A percentile compares a stretch with the other conserved stretches of the same genome.
phyloP scores from a whole-genome alignment of 495 filamentous ascomycete genomes.

The Penicillium alfredii region DNA sequence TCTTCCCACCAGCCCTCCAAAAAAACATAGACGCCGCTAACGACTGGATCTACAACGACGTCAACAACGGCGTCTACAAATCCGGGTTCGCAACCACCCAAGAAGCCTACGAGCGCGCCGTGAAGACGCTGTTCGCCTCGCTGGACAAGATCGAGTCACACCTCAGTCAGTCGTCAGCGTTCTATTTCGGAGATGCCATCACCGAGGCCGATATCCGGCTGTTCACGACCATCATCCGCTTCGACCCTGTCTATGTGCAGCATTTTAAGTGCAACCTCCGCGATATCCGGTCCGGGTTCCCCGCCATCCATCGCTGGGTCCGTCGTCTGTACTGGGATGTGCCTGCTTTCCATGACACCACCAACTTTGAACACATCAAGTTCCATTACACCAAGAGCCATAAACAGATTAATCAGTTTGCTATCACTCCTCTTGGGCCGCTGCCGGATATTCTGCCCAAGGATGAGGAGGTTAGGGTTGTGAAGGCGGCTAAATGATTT shows the following conservation, averaged over 20 bases:
- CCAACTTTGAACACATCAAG: slow-evolving; percentile 66
- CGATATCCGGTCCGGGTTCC: slow-evolving; percentile 75
- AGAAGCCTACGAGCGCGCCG: slow-evolving; percentile 67
- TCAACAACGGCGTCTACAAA: slow-evolving; percentile 89
- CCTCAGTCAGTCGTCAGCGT: slow-evolving; percentile 57
- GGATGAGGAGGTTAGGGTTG: slow-evolving; percentile 56
- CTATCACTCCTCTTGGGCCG: slow-evolving; percentile 62
- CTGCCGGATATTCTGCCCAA: slow-evolving; percentile 54
- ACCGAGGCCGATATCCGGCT: slow-evolving; percentile 82
- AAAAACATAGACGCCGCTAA: slow-evolving; percentile 67
- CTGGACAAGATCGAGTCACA: slow-evolving; percentile 67
- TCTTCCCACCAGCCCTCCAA: slow-evolving; percentile 55
- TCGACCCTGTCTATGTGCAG: slow-evolving; percentile 86
- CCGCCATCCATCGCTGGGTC: slow-evolving; percentile 62
- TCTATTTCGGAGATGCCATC: slow-evolving; percentile 59
- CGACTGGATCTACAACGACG: slow-evolving; percentile 74
- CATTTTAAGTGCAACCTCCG: slow-evolving; percentile 91
- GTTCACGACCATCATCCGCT: slow-evolving; percentile 78
- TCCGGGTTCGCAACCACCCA: slow-evolving; percentile 67
- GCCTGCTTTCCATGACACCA: slow-evolving; percentile 56
- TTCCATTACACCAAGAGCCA: slow-evolving; percentile 67
- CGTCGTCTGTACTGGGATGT: slow-evolving; percentile 63
- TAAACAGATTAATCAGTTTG: slow-evolving; percentile 59
- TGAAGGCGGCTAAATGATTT: slow-evolving; percentile 26
- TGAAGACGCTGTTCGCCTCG: slow-evolving; percentile 60